A percentile compares a stretch with the other conserved stretches of the same genome.
phyloP scores from a whole-genome alignment of 176 grass and related monocot genomes.

The Saccharum officinarum region DNA sequence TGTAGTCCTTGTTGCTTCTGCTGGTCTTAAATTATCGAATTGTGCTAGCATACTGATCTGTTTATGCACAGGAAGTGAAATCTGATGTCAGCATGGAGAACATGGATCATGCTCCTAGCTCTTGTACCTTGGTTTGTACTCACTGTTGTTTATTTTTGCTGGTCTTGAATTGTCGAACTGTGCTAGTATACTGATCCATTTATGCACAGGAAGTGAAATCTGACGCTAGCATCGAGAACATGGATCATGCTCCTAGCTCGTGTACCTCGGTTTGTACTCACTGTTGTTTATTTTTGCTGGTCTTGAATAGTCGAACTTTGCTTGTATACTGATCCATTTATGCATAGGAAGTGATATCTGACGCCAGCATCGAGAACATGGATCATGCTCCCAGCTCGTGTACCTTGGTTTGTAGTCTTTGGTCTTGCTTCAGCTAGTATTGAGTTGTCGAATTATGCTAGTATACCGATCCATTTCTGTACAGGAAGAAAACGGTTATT shows the following conservation, averaged over 20 bases:
- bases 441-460: background rate
- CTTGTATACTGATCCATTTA: background rate
- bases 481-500: background rate
- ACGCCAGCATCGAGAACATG: background rate
- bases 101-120: background rate
- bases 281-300: background rate
- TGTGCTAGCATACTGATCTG: too few species aligned
- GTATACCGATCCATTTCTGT: background rate
- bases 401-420: background rate
- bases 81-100: too few species aligned
- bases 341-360: background rate
- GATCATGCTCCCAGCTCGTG: background rate
- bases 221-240: background rate
- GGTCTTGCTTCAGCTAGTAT: background rate
- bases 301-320: background rate
- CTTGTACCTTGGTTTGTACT: conserved; percentile 44
- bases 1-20: conserved; percentile 23
- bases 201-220: conserved; percentile 42
- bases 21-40: background rate
- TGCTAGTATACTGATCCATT: background rate
- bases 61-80: too few species aligned
- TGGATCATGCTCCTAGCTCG: background rate
- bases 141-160: background rate
- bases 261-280: background rate
- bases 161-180: background rate